Evolutionary conservation across 2,329 filamentous ascomycete genomes (phyloP).

Genomic region (Fusarium caatingaense): DNA sequence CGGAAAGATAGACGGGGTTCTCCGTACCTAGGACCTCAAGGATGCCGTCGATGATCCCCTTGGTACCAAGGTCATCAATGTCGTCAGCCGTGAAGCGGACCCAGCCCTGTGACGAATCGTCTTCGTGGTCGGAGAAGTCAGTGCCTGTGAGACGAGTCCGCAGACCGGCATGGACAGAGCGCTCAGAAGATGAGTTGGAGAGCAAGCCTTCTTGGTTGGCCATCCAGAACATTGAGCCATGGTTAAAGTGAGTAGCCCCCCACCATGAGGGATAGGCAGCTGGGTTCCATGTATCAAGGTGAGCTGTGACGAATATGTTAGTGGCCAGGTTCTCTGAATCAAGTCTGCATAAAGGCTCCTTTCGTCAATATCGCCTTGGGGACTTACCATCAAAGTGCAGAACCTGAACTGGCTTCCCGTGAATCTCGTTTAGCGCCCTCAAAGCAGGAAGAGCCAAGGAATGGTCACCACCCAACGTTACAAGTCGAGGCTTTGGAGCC

Average conservation of each 20-base stretch:
- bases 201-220: conserved; percentile 85
- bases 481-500: conserved; percentile 63
- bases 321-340: not conserved
- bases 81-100: conserved; percentile 83
- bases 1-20: conserved; percentile 81
- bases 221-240: conserved; percentile 93
- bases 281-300: conserved; percentile 89
- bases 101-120: conserved; percentile 82
- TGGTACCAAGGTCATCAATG: conserved; percentile 82
- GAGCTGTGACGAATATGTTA: conserved; percentile 52
- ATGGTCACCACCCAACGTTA: conserved; percentile 80
- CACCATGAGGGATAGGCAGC: conserved; percentile 83
- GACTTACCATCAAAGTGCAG: conserved; percentile 73
- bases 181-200: conserved; percentile 74
- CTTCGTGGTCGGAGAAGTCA: conserved; percentile 75
- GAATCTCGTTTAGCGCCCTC: conserved; percentile 70
- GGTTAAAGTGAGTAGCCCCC: conserved; percentile 76
- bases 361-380: too few species aligned
- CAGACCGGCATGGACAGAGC: conserved; percentile 83
- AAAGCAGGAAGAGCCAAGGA: conserved; percentile 76
- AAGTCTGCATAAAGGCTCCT: not conserved
- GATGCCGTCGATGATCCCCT: conserved; percentile 77
- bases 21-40: conserved; percentile 78
- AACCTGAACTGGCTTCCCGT: conserved; percentile 73
- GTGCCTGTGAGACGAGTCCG: conserved; percentile 78